A percentile compares a stretch with the other conserved stretches of the same genome.
These are phyloP conservation scores for Cerrena zonata DNA, from an alignment of 1,284 basidiomycete genomes.

Conservation along the genomic window DNA sequence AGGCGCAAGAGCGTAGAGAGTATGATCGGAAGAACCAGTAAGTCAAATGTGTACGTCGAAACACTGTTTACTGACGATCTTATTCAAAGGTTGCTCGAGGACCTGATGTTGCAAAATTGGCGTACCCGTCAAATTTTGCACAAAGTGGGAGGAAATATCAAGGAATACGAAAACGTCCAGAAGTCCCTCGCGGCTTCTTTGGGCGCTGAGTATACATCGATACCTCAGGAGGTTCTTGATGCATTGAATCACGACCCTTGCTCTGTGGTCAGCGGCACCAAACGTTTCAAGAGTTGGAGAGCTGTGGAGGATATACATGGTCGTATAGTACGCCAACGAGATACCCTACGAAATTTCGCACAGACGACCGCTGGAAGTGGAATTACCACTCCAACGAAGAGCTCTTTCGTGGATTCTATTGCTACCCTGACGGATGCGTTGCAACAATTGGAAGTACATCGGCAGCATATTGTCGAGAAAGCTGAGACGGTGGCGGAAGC, in stretches of 20 bases:
- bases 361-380: conserved; percentile 9
- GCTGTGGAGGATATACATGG: conserved; percentile 68
- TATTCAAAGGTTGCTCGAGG: conserved; percentile 48
- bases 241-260: conserved; percentile 70
- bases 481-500: conserved; percentile 44
- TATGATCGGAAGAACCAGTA: conserved; percentile 60
- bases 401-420: conserved; percentile 52
- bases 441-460: conserved; percentile 32
- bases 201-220: conserved; percentile 38
- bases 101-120: conserved; percentile 53
- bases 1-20: conserved; percentile 44
- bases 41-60: conserved; percentile 19
- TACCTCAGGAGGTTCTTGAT: conserved; percentile 63
- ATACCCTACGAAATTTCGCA: conserved; percentile 45
- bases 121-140: conserved; percentile 61
- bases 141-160: conserved; percentile 51
- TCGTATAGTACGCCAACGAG: conserved; percentile 53
- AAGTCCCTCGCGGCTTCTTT: conserved; percentile 42
- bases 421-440: conserved; percentile 41
- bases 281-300: conserved; percentile 52
- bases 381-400: conserved; percentile 25
- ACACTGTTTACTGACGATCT: conserved; percentile 8
- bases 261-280: conserved; percentile 57
- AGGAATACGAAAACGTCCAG: conserved; percentile 60
- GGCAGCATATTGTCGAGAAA: conserved; percentile 35